Percentiles rank a stretch among this genome's conserved stretches.
phyloP scores from a whole-genome alignment of 2,329 filamentous ascomycete genomes.

The Periconia sp. region DNA sequence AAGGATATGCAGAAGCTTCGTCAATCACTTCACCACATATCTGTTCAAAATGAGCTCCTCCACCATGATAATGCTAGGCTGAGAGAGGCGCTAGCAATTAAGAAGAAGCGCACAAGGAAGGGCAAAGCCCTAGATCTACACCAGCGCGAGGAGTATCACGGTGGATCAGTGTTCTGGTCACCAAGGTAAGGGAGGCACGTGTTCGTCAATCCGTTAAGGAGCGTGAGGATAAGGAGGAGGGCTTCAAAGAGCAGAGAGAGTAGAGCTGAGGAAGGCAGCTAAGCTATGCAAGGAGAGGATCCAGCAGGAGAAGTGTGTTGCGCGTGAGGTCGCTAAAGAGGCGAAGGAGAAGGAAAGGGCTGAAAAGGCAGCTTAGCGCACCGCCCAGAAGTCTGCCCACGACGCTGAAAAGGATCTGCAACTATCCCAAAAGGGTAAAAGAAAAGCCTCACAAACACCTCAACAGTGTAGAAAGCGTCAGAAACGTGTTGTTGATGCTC shows the following conservation, averaged over 20 bases:
- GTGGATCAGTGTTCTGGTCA: background rate
- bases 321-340: too few species aligned
- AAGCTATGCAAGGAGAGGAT: too few species aligned
- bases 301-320: too few species aligned
- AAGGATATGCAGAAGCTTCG: background rate
- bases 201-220: background rate
- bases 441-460: background rate
- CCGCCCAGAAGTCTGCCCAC: background rate
- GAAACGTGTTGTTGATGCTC: background rate
- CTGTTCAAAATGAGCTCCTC: too few species aligned
- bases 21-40: background rate
- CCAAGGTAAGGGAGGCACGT: background rate
- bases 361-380: too few species aligned
- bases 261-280: too few species aligned
- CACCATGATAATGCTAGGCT: background rate
- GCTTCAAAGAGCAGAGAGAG: background rate
- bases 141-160: background rate
- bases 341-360: too few species aligned
- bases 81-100: background rate
- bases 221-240: background rate
- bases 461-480: background rate
- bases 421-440: constrained; percentile 1
- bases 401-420: background rate
- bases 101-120: background rate
- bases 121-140: background rate